Percentiles rank a stretch among this genome's conserved stretches.
These are phyloP conservation scores for Scheffersomyces parashehatae DNA, from an alignment of 1,139 yeast species.

Conservation along the genomic window DNA sequence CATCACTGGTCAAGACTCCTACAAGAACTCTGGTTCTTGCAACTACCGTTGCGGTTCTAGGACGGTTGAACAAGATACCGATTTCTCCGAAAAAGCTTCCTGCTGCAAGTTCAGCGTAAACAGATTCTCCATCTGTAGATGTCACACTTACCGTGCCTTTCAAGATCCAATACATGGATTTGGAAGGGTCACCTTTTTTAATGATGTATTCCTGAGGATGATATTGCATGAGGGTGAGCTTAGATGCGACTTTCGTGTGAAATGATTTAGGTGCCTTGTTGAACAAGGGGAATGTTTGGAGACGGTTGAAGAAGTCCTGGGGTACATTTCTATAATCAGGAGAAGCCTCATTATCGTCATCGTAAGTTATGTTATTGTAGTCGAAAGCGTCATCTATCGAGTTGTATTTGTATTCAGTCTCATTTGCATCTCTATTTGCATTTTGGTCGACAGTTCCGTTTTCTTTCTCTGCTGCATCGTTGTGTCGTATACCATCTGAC, in stretches of 20 bases:
- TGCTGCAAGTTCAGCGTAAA: constrained; percentile 66
- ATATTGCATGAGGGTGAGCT: constrained; percentile 57
- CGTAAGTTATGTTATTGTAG: constrained; percentile 3
- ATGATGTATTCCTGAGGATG: constrained; percentile 70
- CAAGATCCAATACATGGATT: constrained; percentile 77
- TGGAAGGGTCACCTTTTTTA: constrained; percentile 72
- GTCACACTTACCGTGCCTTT: constrained; percentile 74
- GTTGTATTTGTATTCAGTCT: not conserved
- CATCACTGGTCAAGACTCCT: constrained; percentile 67
- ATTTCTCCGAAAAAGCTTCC: constrained; percentile 80
- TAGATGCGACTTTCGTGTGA: constrained; percentile 58
- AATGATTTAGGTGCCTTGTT: constrained; percentile 66
- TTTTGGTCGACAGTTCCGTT: too few relatives aligned
- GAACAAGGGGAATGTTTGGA: constrained; percentile 63
- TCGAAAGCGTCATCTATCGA: constrained; percentile 4
- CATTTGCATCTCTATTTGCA: too few relatives aligned
- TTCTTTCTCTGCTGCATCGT: too few relatives aligned
- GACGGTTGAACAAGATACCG: constrained; percentile 72
- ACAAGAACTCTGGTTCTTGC: constrained; percentile 65
- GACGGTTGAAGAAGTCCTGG: constrained; percentile 50
- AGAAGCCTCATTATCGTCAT: constrained; percentile 6
- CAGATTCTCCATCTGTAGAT: constrained; percentile 72
- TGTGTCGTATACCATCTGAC: too few relatives aligned
- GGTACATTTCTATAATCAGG: constrained; percentile 32
- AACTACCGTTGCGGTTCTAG: constrained; percentile 79